phyloP scores from a whole-genome alignment of 441 rosid genomes.

The Populus hybrid region DNA sequence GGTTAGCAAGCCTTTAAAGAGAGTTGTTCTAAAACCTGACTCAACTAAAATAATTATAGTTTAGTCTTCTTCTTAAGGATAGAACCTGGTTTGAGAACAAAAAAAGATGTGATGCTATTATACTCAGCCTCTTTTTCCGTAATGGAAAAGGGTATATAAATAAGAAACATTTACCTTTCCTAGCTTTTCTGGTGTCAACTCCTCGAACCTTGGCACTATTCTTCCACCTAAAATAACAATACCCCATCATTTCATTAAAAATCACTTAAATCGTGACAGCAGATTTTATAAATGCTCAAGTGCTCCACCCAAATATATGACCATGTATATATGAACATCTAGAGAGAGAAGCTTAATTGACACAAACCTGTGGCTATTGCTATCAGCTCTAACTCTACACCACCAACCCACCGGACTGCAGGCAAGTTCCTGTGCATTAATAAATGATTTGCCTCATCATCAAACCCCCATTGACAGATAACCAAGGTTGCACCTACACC shows the following conservation, averaged over 20 bases:
- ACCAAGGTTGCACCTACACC: conserved; percentile 98
- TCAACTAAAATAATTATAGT: neutral
- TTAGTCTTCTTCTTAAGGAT: neutral
- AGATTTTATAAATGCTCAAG: conserved; percentile 1
- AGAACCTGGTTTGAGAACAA: neutral
- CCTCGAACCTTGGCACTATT: conserved; percentile 98
- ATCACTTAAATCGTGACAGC: neutral
- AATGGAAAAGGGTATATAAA: neutral
- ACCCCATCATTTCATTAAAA: conserved; percentile 4
- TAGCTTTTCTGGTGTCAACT: conserved; percentile 88
- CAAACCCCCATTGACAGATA: conserved; percentile 99
- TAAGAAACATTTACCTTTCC: conserved; percentile 56
- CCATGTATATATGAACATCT: neutral
- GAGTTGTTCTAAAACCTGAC: neutral
- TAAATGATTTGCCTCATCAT: conserved; percentile 97
- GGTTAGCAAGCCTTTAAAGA: neutral
- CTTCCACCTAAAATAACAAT: conserved; percentile 70
- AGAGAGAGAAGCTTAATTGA: neutral
- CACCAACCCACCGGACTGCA: conserved; percentile 99
- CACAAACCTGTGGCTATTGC: conserved; percentile 94
- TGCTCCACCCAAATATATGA: neutral
- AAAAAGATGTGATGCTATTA: neutral
- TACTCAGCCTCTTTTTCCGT: neutral
- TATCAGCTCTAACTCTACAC: conserved; percentile 93
- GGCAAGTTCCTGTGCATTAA: conserved; percentile 94